Evolutionary conservation across 75 land plant species (phyloP), one percentile per base, ranked within the genome.

Genomic region (Gnetum montanum): DNA sequence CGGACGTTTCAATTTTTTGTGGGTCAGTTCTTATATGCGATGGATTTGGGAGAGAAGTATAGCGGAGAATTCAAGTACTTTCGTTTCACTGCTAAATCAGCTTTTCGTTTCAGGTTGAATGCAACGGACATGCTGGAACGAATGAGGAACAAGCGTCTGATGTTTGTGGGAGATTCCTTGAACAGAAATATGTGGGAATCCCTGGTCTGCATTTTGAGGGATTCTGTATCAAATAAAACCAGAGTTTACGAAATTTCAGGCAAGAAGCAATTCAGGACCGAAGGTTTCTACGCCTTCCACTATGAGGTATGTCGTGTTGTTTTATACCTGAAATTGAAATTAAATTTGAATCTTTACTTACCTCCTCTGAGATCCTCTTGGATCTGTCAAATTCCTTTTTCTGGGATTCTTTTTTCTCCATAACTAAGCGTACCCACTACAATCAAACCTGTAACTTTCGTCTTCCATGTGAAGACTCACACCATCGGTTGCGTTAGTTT

Each of bases 151-250:
- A 74, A 68, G 24, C 34, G 79, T 16, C 34, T 78, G 20, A 62
- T 44, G 0, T 78, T 75, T 28, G 79, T 74, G 11, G 81, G 81
- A 4, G 81, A 78, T 58, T 78, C 81, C 8, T 51, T 78, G 20
- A 78, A 78, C 49, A 48, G 81, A 31, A 77, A 77, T 46, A 67
- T 76, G 64, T 77, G 81, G 81, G 73, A 74, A 43, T 77, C 81
- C 19, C 62, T 78, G 19, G 60, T 78, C 20, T 78, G 81, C 31
- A 69, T 70, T 12, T 69, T 78, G 10, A 24, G 61, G 19, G 23
- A 49, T 28, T 25, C 48, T 37, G 40, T 60, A 4, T 15, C 31
- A 12, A 56, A 76, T 51, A 63, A 74, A 52, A 69, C 38, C 28
- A 58, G 46, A 26, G 71, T 78, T 2, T 69, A 52, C 31, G 79